Base-by-base conservation (phyloP, 225 moss, liverwort and hornwort genomes). In the Sphagnum contortum region DNA sequence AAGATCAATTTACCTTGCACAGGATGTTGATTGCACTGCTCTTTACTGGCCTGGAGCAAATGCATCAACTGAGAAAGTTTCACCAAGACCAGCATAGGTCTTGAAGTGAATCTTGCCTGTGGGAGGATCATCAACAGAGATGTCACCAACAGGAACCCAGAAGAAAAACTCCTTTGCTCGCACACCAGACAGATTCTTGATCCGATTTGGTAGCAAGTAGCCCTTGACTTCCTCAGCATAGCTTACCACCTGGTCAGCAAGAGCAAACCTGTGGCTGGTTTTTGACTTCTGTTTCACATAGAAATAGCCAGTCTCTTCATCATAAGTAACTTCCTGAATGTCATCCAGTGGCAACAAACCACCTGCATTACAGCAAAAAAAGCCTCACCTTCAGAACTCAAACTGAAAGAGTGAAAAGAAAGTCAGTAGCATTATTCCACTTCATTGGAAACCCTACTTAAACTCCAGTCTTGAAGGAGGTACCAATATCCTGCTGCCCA, bases 21-120 rank as follows among this genome's bases (percentile, higher is more conserved):
- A 29, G 29, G 29, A 29, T 29, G 29, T 29, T 29, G 29, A 29
- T 29, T 29, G 29, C 29, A 29, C 29, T 29, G 29, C 29, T 53
- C 44, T 13, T 59, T 48, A 68, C 47, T 68, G 68, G 45, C 68
- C 68, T 8, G 59, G 48, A 7, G 59, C 68, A 58, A 68, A 68
- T 48, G 68, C 68, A 6, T 68, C 59, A 2, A 59, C 68, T 5
- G 60, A 59, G 50, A 68, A 68, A 29, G 45, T 48, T 50, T 68
- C 60, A 5, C 57, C 58, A 49, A 68, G 8, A n/a, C 68, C 68
- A 57, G 46, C 59, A 48, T 57, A 48, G 47, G 59, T 68, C 48
- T 68, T 68, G 68, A 68, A 68, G 48, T 68, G 68, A 48, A 68
- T 68, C 29, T 68, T 68, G 3, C 68, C 68, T 0, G 68, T 47